These are phyloP conservation scores for Linderina pennispora DNA, from an alignment of 192 early-diverging fungal genomes.

Conservation along the genomic window DNA sequence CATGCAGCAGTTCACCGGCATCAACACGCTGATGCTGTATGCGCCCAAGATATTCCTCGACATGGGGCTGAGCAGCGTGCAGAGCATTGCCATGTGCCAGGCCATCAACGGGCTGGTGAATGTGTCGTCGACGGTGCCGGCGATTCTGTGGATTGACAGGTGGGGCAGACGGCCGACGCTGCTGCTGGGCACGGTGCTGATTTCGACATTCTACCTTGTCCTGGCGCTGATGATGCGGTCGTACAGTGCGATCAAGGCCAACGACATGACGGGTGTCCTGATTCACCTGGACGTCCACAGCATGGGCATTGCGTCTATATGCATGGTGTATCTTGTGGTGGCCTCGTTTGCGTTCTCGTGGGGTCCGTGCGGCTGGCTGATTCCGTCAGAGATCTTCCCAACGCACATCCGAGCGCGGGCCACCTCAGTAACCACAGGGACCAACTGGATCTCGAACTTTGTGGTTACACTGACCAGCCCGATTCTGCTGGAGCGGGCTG, in stretches of 20 bases:
- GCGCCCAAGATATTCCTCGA: constrained; percentile 37
- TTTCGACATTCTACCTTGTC: constrained; percentile 14
- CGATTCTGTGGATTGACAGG: constrained; percentile 67
- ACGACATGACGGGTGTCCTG: constrained; percentile 1
- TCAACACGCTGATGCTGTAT: constrained; percentile 69
- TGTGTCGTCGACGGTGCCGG: constrained; percentile 66
- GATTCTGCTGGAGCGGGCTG: constrained; percentile 52
- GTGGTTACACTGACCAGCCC: constrained; percentile 54
- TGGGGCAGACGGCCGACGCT: constrained; percentile 66
- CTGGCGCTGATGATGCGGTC: constrained; percentile 16
- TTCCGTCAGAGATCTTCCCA: constrained; percentile 73
- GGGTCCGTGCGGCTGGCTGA: constrained; percentile 72
- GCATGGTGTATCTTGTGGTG: constrained; percentile 48
- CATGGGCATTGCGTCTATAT: constrained; percentile 32
- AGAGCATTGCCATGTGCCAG: constrained; percentile 33
- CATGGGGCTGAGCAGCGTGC: constrained; percentile 28
- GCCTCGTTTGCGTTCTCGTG: constrained; percentile 63
- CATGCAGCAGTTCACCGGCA: constrained; percentile 66
- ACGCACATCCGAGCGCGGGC: constrained; percentile 60
- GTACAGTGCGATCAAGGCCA: constrained; percentile 3
- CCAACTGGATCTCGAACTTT: constrained; percentile 65
- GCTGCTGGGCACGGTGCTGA: constrained; percentile 34
- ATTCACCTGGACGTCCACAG: constrained; percentile 1
- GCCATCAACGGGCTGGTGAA: constrained; percentile 48
- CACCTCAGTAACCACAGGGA: constrained; percentile 55